phyloP scores from a whole-genome alignment of 352 stramenopile species.

The Phytophthora pistaciae region DNA sequence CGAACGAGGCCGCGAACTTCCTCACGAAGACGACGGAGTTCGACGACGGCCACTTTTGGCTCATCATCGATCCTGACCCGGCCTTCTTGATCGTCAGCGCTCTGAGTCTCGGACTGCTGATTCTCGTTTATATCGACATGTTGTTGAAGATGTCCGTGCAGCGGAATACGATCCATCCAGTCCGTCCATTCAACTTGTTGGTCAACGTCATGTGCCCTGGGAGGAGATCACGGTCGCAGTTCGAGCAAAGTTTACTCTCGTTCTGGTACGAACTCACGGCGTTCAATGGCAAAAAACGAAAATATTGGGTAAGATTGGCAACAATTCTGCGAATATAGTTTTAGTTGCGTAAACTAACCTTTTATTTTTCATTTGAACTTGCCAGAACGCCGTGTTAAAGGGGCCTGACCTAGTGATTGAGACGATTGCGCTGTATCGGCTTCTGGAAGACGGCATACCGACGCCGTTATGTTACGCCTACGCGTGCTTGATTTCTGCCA shows the following conservation, averaged over 20 bases:
- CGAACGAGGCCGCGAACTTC: slow-evolving; percentile 42
- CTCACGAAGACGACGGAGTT: slow-evolving; percentile 47
- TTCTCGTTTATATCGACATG: slow-evolving; percentile 2
- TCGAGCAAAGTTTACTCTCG: neutral
- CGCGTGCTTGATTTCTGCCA: neutral
- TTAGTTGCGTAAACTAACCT: neutral
- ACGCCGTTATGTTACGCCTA: neutral
- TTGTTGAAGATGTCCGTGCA: slow-evolving; percentile 16
- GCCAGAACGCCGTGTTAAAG: slow-evolving; percentile 1
- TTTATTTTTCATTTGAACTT: neutral
- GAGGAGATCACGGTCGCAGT: neutral
- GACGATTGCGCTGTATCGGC: neutral
- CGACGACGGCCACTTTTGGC: slow-evolving; percentile 50
- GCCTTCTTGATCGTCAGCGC: slow-evolving; percentile 3
- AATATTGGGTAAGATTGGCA: neutral
- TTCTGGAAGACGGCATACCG: neutral
- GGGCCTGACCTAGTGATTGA: neutral
- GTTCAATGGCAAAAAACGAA: neutral
- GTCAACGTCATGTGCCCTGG: neutral
- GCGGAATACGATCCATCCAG: neutral
- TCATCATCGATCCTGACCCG: slow-evolving; percentile 14
- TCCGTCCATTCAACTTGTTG: neutral
- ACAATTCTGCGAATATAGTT: neutral
- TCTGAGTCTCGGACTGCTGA: slow-evolving; percentile 1
- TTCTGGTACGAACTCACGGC: slow-evolving; percentile 1